Evolutionary conservation across 192 early-diverging fungal species (phyloP).

Genomic region (Coemansia sp.): DNA sequence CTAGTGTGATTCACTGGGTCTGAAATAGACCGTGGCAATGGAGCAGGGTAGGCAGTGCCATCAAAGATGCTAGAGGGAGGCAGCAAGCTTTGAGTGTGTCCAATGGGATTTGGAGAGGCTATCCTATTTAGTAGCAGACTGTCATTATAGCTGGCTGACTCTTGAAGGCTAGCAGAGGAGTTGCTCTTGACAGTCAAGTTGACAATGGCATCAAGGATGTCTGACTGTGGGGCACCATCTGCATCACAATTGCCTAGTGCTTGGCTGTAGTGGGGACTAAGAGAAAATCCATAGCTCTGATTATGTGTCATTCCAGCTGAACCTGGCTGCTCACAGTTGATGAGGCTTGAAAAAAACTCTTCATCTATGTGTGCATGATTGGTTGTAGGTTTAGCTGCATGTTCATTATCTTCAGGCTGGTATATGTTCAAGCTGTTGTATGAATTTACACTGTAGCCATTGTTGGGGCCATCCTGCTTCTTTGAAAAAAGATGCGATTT

Average conservation of each 20-base stretch:
- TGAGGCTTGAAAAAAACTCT: constrained; percentile 36
- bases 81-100: neutral
- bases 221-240: constrained; percentile 14
- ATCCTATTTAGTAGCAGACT: neutral
- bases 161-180: neutral
- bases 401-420: neutral
- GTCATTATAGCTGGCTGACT: neutral
- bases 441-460: no score
- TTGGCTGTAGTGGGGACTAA: neutral
- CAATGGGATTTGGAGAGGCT: neutral
- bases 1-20: neutral
- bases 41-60: neutral
- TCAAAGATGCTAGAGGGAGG: neutral
- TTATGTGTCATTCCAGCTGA: neutral
- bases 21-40: neutral
- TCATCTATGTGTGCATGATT: constrained; percentile 20
- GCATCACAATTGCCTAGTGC: neutral
- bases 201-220: constrained; percentile 37
- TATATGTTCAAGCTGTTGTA: neutral
- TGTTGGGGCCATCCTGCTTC: neutral
- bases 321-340: constrained; percentile 18
- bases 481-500: constrained; percentile 20
- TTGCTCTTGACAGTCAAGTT: constrained; percentile 34
- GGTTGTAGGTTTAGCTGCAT: neutral
- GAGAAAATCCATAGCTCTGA: neutral